Percentiles rank a stretch among this genome's conserved stretches.
Conservation (phyloP, 495 filamentous ascomycete genomes). For the Neurospora sp. region DNA sequence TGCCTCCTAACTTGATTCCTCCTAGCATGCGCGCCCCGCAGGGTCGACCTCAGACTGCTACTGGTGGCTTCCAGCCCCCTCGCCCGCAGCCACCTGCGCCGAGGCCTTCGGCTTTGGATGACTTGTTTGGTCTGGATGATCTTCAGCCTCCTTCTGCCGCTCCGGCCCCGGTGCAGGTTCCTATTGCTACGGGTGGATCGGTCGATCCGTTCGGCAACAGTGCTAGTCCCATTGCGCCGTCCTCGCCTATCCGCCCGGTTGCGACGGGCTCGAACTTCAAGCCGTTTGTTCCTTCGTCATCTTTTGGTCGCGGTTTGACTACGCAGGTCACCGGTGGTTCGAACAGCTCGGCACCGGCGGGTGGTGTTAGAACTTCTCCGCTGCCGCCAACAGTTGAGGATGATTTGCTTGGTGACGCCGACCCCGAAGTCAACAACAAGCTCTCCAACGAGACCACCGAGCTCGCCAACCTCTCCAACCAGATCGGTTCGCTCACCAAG, state of each 20-base stretch:
- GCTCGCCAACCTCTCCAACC: constrained; percentile 92
- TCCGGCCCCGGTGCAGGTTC: constrained; percentile 46
- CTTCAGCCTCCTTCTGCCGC: constrained; percentile 36
- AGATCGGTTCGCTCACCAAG: constrained; percentile 77
- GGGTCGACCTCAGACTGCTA: constrained; percentile 37
- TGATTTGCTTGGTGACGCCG: constrained; percentile 89
- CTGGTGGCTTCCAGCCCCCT: constrained; percentile 28
- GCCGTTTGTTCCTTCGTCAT: constrained; percentile 83
- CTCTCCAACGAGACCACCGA: constrained; percentile 82
- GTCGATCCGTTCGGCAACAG: constrained; percentile 48
- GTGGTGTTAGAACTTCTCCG: constrained; percentile 21
- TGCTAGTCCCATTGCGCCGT: constrained; percentile 36
- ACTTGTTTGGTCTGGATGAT: constrained; percentile 82
- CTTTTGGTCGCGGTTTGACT: constrained; percentile 76
- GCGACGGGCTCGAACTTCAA: constrained; percentile 56
- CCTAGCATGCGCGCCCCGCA: constrained; percentile 69
- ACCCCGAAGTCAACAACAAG: constrained; percentile 81
- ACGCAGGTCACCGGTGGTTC: constrained; percentile 71
- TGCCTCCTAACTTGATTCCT: constrained; percentile 76
- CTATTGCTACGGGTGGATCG: constrained; percentile 67
- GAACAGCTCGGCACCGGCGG: constrained; percentile 29
- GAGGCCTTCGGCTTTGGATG: constrained; percentile 69
- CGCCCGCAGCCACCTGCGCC: constrained; percentile 42
- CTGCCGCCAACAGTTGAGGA: constrained; percentile 53
- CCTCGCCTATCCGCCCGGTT: constrained; percentile 41